phyloP scores from a whole-genome alignment of 1,284 basidiomycete species.

The Schizopora paradoxa region DNA sequence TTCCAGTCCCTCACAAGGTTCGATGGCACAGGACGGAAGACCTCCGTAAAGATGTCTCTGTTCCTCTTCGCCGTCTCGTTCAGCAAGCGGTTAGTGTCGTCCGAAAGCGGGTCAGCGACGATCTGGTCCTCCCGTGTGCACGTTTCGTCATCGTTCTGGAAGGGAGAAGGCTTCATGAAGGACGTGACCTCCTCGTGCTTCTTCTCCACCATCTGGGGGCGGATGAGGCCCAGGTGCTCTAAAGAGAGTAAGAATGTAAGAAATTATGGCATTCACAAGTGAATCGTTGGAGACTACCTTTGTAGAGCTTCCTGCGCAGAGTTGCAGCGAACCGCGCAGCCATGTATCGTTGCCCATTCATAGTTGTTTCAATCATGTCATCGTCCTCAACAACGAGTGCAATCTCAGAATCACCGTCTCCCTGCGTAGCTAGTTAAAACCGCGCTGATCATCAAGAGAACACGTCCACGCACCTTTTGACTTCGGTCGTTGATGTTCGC shows the following conservation, averaged over 20 bases:
- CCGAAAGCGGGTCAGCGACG: constrained; percentile 78
- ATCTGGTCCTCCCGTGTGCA: constrained; percentile 50
- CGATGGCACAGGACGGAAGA: constrained; percentile 80
- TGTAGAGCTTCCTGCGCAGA: constrained; percentile 71
- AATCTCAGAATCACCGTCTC: constrained; percentile 92
- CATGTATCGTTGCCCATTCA: constrained; percentile 72
- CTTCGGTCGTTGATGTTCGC: constrained; percentile 88
- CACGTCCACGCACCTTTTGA: constrained; percentile 47
- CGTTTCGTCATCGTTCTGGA: constrained; percentile 64
- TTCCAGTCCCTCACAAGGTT: constrained; percentile 76
- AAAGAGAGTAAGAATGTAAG: constrained; percentile 4
- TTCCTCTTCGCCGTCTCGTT: constrained; percentile 72
- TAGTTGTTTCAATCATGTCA: constrained; percentile 69
- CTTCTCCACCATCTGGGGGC: constrained; percentile 46
- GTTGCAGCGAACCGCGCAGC: constrained; percentile 73
- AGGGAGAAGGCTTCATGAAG: constrained; percentile 78
- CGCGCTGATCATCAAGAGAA: constrained; percentile 4
- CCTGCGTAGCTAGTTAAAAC: constrained; percentile 35
- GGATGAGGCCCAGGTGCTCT: constrained; percentile 86
- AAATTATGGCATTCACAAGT: neutral
- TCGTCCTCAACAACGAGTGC: constrained; percentile 85
- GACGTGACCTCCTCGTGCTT: constrained; percentile 40
- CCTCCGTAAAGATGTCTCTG: constrained; percentile 73
- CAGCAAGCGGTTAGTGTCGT: constrained; percentile 60
- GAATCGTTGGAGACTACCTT: constrained; percentile 39